Percentiles rank a stretch among this genome's conserved stretches.
Conservation (phyloP, 108 stramenopile genomes). For the Nitzschia sp. region DNA sequence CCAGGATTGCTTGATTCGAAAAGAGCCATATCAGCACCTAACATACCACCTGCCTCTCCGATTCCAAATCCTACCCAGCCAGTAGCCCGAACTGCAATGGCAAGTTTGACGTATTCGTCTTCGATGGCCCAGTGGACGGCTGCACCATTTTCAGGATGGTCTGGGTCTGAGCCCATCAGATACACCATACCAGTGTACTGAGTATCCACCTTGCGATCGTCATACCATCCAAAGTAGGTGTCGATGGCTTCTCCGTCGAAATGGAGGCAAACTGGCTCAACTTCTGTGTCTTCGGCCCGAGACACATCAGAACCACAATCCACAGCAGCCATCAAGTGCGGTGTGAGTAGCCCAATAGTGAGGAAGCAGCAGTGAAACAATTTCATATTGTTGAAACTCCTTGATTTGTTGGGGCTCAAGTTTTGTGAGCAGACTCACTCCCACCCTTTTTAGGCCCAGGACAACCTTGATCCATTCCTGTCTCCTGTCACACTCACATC, state of each 20-base stretch:
- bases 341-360: background rate
- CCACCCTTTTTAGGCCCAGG: too few species aligned
- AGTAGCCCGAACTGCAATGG: constrained; percentile 33
- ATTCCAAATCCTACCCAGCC: constrained; percentile 55
- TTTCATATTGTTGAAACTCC: too few species aligned
- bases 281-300: background rate
- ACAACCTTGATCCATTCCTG: too few species aligned
- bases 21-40: constrained; percentile 38
- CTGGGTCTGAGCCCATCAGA: background rate
- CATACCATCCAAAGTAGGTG: background rate
- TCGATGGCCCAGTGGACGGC: constrained; percentile 45
- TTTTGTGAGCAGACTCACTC: too few species aligned
- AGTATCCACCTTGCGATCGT: background rate
- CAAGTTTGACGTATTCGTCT: constrained; percentile 23
- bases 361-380: background rate
- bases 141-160: constrained; percentile 19
- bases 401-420: too few species aligned
- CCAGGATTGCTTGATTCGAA: constrained; percentile 22
- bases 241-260: background rate
- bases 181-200: background rate
- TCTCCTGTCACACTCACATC: too few species aligned
- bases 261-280: background rate
- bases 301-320: constrained; percentile 1
- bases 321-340: background rate
- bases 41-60: constrained; percentile 37